These are phyloP conservation scores for Diaporthe vaccinii DNA, from an alignment of 2,329 filamentous ascomycete species.

Conservation along the genomic window DNA sequence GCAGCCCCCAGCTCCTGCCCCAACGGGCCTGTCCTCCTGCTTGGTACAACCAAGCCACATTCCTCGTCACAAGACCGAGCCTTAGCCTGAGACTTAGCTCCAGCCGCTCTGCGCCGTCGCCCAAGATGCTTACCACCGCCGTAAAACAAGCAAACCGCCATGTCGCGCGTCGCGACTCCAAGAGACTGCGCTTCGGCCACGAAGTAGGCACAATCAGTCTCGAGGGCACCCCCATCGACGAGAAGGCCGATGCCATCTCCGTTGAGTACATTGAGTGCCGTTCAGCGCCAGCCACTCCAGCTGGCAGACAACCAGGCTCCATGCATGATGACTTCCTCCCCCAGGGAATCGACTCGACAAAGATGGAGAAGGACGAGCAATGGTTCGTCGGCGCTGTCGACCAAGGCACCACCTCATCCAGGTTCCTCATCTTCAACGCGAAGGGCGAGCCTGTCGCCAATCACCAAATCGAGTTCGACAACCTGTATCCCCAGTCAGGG, in stretches of 20 bases:
- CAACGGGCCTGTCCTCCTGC: slow-evolving; percentile 25
- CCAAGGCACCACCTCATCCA: slow-evolving; percentile 89
- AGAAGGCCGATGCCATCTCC: slow-evolving; percentile 38
- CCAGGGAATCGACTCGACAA: slow-evolving; percentile 46
- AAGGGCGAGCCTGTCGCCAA: slow-evolving; percentile 82
- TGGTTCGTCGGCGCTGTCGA: slow-evolving; percentile 89
- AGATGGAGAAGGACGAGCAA: slow-evolving; percentile 51
- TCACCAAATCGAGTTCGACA: slow-evolving; percentile 89
- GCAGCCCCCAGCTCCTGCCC: slow-evolving; percentile 36
- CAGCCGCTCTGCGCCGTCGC: slow-evolving; percentile 14
- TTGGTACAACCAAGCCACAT: slow-evolving; percentile 28
- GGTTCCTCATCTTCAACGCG: slow-evolving; percentile 91
- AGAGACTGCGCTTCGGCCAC: slow-evolving; percentile 35
- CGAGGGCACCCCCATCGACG: slow-evolving; percentile 32
- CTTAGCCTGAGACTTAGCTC: slow-evolving; percentile 17
- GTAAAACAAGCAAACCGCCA: slow-evolving; percentile 34
- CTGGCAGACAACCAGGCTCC: slow-evolving; percentile 10
- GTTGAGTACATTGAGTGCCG: slow-evolving; percentile 38
- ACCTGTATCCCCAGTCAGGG: slow-evolving; percentile 88
- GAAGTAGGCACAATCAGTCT: slow-evolving; percentile 40
- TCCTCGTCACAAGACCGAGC: slow-evolving; percentile 14
- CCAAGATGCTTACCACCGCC: slow-evolving; percentile 41
- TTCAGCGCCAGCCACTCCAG: slow-evolving; percentile 40
- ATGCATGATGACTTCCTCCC: slow-evolving; percentile 44
- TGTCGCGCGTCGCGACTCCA: slow-evolving; percentile 32